Base-by-base conservation (phyloP, 2,329 filamentous ascomycete genomes). In the Neofusicoccum umdonicola region DNA sequence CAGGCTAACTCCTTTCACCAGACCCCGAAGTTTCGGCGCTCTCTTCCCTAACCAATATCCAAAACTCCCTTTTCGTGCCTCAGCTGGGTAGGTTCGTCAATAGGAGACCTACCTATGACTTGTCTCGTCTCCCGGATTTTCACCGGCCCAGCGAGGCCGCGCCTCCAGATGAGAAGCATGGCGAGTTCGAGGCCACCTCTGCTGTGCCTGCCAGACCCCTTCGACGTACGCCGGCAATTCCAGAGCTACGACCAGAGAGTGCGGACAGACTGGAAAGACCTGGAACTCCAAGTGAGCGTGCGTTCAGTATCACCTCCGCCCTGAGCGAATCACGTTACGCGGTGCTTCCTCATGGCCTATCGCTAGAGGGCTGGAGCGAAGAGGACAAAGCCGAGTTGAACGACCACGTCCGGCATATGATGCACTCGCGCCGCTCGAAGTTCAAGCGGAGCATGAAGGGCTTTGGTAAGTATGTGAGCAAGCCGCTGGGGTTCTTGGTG, bases 51-150 rank as follows among this genome's bases (percentile, higher is more conserved):
- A 96, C 91, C 48, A 96, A 96, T 71, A 88, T 96, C 19, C 92
- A 96, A 72, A 96, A 96, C 74, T 95, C 92, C 0, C 85, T 96
- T 9, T 96, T 96, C 76, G 81, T 96, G 1, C 92, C 92, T 0
- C 89, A 93, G 68, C 81, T 96, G n/a, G 92, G 92, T 45, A 81
- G 83, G 65, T 87, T 87, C 70, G 70, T 96, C 57, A 95, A 96
- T 71, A 85, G 92, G 56, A 84, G 88, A 66, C 91, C 92, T 1
- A 93, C 91, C 0, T 96, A 95, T 74, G 87, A 87, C 47, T 81
- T 95, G 34, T 64, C 7, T 88, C 62, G 62, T 6, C 44, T 42
- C 17, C 52, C 45, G 17, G 61, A 39, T 1, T 41, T 34, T 34
- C 37, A 35, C n/a, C 34, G 15, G 2, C 8, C 13, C 8, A 34